Percentiles rank a stretch among this genome's conserved stretches.
Conservation (phyloP, 495 filamentous ascomycete genomes). For the Clohesyomyces aquaticus region DNA sequence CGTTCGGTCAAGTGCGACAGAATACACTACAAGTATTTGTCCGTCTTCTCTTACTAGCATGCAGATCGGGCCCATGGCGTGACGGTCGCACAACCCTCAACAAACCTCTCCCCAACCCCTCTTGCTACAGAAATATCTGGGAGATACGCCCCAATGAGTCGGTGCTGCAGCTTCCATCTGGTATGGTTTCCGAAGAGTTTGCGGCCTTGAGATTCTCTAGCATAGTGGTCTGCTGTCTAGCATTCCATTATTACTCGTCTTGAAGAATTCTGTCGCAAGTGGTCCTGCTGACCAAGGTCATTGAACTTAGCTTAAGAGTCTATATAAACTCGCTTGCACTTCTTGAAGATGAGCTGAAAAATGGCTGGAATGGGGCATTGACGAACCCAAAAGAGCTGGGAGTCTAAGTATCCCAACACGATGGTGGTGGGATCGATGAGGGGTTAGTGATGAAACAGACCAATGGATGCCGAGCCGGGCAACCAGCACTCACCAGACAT, state of each 20-base stretch:
- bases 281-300: not conserved
- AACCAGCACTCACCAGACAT: constrained; percentile 8
- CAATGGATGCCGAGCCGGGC: constrained; percentile 1
- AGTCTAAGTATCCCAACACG: not conserved
- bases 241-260: no score
- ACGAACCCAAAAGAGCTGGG: not conserved
- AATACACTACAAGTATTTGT: no score
- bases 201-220: no score
- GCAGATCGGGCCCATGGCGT: constrained; percentile 28
- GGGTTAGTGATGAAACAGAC: constrained; percentile 8
- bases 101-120: not conserved
- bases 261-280: no score
- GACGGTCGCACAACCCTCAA: not conserved
- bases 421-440: constrained; percentile 4
- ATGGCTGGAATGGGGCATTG: constrained; percentile 16
- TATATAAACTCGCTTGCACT: not conserved
- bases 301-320: not conserved
- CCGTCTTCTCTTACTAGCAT: constrained; percentile 5
- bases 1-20: constrained; percentile 15
- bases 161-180: no score
- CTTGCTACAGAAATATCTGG: no score
- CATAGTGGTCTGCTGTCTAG: no score
- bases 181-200: no score
- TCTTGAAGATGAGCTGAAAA: not conserved
- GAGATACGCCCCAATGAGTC: no score